Base-by-base conservation (phyloP, 257 asterid species). In the Nicotiana knightiana region DNA sequence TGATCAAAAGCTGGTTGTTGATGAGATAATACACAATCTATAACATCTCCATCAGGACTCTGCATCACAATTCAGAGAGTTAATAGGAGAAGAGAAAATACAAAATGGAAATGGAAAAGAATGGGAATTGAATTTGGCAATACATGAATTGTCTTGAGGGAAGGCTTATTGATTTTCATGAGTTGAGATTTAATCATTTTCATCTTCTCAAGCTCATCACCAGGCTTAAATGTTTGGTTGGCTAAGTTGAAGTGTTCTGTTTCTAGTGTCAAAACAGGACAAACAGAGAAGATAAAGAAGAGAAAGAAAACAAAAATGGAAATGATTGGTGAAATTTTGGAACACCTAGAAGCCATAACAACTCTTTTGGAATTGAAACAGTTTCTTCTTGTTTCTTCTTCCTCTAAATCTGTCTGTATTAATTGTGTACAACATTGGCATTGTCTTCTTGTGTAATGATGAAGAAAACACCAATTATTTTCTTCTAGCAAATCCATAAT, bases 1-100 rank as follows among this genome's bases (percentile, higher is more conserved):
- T 95, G 98, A 82, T 95, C 99, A 61, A 95, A 95, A 80, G 99
- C 98, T 80, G 97, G 97, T 62, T 95, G 99, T 51, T 91, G 85
- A 83, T 92, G 95, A 65, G 95, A 83, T 51, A 85, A 81, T 15
- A 95, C 97, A 82, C 99, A 95, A 81, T 93, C 99, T 70, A 95
- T 91, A 77, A 88, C 81, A 84, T 95, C 99, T 67, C 99, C 99
- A 76, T 95, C 98, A 4, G 97, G 97, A 88, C 99, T 93, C 99
- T 95, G 91, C 75, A 68, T 51, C 79, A 61, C 46, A 59, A 43
- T 32, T 46, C 53, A 24, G 7, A 46, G 53, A 11, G 30, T 76
- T 71, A 75, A 66, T 48, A 79, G 26, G 35, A 84, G 13, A n/a
- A 7, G 9, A 3, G 2, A 76, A 30, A 80, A 75, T 11, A 13